Evolutionary conservation across 2,329 filamentous ascomycete species (phyloP).

Genomic region (Alternaria hordeiaustralica): DNA sequence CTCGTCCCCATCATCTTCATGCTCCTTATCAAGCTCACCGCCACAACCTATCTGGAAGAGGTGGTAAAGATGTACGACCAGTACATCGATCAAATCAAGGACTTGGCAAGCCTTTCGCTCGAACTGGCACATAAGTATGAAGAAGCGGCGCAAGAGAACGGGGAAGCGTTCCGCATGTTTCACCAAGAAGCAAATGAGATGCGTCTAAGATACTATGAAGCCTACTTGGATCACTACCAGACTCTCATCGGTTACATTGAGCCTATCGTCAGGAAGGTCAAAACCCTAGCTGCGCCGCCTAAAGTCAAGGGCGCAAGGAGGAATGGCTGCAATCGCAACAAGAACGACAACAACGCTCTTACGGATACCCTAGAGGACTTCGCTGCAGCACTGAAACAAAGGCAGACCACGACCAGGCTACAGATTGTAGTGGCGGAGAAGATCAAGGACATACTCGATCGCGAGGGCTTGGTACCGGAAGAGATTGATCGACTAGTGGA

Average conservation of each 20-base stretch:
- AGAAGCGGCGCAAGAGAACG: neutral
- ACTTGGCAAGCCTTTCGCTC: neutral
- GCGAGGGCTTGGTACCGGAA: neutral
- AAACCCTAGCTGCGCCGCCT: neutral
- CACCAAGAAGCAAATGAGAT: neutral
- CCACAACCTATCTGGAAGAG: neutral
- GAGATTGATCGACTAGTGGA: neutral
- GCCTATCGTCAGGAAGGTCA: neutral
- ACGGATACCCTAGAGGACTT: neutral
- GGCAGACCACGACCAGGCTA: neutral
- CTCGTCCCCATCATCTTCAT: neutral
- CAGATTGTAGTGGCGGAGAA: neutral
- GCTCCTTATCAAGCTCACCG: accelerated
- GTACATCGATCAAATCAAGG: too few relatives aligned
- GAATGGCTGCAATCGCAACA: neutral
- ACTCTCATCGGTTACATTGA: neutral
- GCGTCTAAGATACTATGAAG: neutral
- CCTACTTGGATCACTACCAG: neutral
- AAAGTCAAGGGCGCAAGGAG: neutral
- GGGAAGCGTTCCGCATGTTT: neutral
- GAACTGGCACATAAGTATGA: too few relatives aligned
- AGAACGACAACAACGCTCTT: neutral
- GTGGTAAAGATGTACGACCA: too few relatives aligned
- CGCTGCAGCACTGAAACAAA: neutral
- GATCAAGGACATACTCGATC: neutral